phyloP scores from a whole-genome alignment of 1,284 basidiomycete species.

The Termitomyces sp. region DNA sequence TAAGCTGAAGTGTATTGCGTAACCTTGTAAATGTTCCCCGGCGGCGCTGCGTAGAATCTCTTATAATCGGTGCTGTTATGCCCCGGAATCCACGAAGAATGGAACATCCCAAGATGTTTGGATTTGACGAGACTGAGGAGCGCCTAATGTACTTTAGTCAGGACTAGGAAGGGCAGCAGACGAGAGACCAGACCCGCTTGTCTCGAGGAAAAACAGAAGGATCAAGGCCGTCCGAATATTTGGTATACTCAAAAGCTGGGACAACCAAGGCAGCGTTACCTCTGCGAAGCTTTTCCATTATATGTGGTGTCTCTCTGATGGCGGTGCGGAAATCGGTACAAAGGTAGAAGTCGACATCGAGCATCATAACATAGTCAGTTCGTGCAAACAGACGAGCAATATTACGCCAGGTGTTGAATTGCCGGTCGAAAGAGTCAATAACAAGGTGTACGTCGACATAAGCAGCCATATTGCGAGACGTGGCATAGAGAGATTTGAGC shows the following conservation, averaged over 20 bases:
- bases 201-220: constrained; percentile 54
- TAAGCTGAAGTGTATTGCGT: constrained; percentile 74
- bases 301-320: constrained; percentile 35
- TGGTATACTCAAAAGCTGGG: constrained; percentile 74
- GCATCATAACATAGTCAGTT: constrained; percentile 81
- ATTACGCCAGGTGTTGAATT: constrained; percentile 87
- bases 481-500: constrained; percentile 60
- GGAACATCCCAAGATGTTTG: constrained; percentile 66
- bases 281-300: constrained; percentile 37
- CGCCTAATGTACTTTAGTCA: constrained; percentile 29
- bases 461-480: constrained; percentile 53
- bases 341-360: constrained; percentile 81
- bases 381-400: constrained; percentile 75
- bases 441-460: constrained; percentile 87
- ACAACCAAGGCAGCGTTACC: constrained; percentile 68
- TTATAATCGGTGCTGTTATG: constrained; percentile 78
- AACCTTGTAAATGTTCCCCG: constrained; percentile 70
- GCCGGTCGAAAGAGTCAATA: constrained; percentile 73
- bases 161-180: constrained; percentile 1
- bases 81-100: constrained; percentile 69
- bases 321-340: constrained; percentile 73
- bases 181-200: constrained; percentile 45
- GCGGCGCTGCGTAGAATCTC: constrained; percentile 55
- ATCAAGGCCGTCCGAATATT: constrained; percentile 57
- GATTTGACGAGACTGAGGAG: constrained; percentile 51